Percentiles rank a stretch among this genome's conserved stretches.
phyloP scores from a whole-genome alignment of 169 alveolate species.

The Eimeria acervulina region DNA sequence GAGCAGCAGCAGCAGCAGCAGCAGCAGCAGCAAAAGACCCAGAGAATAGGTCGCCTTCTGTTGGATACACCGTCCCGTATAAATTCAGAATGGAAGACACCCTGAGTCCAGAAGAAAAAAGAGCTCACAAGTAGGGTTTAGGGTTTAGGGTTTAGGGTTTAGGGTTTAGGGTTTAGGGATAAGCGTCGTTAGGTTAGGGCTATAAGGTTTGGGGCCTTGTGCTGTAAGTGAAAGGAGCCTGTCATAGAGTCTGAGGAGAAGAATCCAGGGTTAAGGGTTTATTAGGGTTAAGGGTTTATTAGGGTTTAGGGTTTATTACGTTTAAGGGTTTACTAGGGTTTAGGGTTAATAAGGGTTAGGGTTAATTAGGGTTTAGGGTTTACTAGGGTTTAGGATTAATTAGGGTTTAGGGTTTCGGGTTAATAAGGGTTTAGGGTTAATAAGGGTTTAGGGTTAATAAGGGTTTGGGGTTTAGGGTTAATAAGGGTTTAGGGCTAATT shows the following conservation, averaged over 20 bases:
- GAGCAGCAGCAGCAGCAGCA: slow-evolving; percentile 9
- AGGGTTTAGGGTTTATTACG: neutral
- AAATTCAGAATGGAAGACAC: neutral
- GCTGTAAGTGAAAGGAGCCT: neutral
- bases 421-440: neutral
- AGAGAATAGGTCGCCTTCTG: neutral
- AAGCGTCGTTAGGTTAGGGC: neutral
- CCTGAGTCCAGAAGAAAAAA: neutral
- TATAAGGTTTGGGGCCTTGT: neutral
- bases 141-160: neutral
- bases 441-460: neutral
- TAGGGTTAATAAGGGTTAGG: neutral
- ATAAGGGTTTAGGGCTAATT: neutral
- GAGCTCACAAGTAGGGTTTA: neutral
- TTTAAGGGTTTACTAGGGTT: neutral
- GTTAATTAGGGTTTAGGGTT: neutral
- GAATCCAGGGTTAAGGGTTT: neutral
- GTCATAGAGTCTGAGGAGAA: too few species aligned
- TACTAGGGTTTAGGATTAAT: too few species aligned
- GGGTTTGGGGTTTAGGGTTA: neutral
- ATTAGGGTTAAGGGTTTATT: neutral
- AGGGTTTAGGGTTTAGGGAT: neutral
- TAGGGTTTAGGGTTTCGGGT: neutral
- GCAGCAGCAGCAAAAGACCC: neutral
- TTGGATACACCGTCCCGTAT: neutral